These are phyloP conservation scores for Coemansia sp. DNA, from an alignment of 192 early-diverging fungal genomes.

Conservation along the genomic window DNA sequence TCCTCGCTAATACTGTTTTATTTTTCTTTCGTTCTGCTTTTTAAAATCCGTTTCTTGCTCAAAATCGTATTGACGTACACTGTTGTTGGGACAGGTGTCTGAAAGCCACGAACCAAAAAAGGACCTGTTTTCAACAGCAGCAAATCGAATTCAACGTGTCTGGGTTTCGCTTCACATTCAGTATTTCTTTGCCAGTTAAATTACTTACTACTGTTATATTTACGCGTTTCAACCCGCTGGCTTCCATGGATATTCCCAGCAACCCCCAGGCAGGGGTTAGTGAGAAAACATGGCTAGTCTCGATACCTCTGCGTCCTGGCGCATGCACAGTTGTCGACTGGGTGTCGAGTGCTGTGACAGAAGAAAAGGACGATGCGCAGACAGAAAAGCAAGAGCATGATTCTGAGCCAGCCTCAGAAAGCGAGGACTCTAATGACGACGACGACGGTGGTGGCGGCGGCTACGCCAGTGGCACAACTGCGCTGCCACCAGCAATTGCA, in stretches of 20 bases:
- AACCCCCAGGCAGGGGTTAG: slow-evolving; percentile 20
- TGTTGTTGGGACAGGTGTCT: background rate
- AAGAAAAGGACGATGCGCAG: slow-evolving; percentile 11
- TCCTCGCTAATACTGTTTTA: too few species aligned
- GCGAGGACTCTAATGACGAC: slow-evolving; percentile 28
- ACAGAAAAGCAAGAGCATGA: slow-evolving; percentile 9
- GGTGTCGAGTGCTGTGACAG: slow-evolving; percentile 20
- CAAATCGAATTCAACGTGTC: background rate
- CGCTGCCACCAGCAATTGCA: slow-evolving; percentile 53
- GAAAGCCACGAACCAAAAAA: background rate
- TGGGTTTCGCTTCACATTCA: background rate
- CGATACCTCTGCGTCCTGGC: slow-evolving; percentile 39
- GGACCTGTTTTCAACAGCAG: too few species aligned
- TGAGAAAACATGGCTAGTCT: slow-evolving; percentile 35
- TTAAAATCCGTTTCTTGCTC: background rate
- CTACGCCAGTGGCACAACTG: slow-evolving; percentile 40
- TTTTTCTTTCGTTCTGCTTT: too few species aligned
- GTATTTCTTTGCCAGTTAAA: background rate
- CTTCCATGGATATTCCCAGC: slow-evolving; percentile 37
- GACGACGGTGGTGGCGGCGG: slow-evolving; percentile 20
- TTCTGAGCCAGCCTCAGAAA: slow-evolving; percentile 24
- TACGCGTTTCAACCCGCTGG: background rate
- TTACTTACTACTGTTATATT: background rate
- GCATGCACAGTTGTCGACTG: slow-evolving; percentile 53
- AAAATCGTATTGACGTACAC: background rate